Evolutionary conservation across 1,284 basidiomycete species (phyloP), one percentile per base, ranked within the genome.

Genomic region (Cronartium quercuum): DNA sequence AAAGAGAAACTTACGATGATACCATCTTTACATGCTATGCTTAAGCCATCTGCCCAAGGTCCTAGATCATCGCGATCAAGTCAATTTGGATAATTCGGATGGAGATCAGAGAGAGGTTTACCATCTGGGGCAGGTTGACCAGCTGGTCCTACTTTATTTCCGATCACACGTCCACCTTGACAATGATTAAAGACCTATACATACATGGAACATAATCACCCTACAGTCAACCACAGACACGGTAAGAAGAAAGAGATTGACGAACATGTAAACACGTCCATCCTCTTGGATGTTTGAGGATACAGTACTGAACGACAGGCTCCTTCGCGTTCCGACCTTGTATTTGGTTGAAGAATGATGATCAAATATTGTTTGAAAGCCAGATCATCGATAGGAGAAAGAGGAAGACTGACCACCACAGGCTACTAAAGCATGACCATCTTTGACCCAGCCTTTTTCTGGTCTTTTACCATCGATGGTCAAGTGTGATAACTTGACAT

Each of bases 181-280:
- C 71, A 75, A 4, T 47, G 6, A 35, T 75, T 65, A 29, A 75
- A 75, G 37, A 75, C 35, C 70, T 73, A 18, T 21, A 24, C n/a
- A n/a, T n/a, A n/a, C n/a, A n/a, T n/a, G n/a, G n/a, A n/a, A n/a
- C n/a, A n/a, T n/a, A n/a, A n/a, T n/a, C n/a, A n/a, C n/a, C n/a
- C n/a, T n/a, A n/a, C n/a, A 21, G 6, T 34, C 34, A 24, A 6
- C 40, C 61, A 63, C 15, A 40, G 24, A 64, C 38, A 35, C 29
- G 68, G 34, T 41, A 37, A 55, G 64, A 47, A 24, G 10, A 55
- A 47, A 71, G 62, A 38, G 15, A 44, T 13, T 10, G 44, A 41
- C 51, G n/a, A 35, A 74, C 73, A 21, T 75, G 73, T 55, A 75
- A 57, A 68, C 58, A 75, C 3, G 73, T 67, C 73, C 73, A 75